Evolutionary conservation across 2,329 filamentous ascomycete genomes (phyloP).

Genomic region (Hypocreales sp.): DNA sequence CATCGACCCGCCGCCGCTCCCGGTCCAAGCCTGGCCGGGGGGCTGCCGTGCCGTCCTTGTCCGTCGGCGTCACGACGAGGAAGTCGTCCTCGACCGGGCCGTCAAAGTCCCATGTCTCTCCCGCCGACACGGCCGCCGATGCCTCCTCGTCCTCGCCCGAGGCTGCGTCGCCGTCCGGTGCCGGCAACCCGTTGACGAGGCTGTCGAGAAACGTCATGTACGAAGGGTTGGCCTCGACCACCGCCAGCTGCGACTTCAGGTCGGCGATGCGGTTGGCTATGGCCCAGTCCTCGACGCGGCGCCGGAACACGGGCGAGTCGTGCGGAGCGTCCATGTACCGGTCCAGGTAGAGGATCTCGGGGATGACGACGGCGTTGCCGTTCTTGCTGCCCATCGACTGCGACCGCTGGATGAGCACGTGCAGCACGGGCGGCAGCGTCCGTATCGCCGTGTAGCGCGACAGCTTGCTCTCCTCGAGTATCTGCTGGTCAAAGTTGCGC

Average conservation of each 20-base stretch:
- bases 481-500: constrained; percentile 67
- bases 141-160: constrained; percentile 1
- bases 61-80: constrained; percentile 11
- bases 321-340: constrained; percentile 62
- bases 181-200: constrained; percentile 11
- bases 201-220: constrained; percentile 14
- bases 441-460: constrained; percentile 57
- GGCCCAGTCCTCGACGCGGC: constrained; percentile 58
- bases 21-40: background rate
- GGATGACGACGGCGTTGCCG: constrained; percentile 61
- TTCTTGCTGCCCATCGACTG: constrained; percentile 63
- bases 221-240: constrained; percentile 10
- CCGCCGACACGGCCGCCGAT: constrained; percentile 1
- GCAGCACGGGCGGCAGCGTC: constrained; percentile 68
- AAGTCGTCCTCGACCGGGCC: constrained; percentile 21
- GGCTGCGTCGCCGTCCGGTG: background rate
- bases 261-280: constrained; percentile 48
- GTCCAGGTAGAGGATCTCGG: constrained; percentile 72
- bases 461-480: constrained; percentile 48
- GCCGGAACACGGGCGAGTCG: constrained; percentile 43
- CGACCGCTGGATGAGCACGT: constrained; percentile 77
- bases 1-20: constrained; percentile 6
- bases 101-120: constrained; percentile 22
- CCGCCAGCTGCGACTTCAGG: constrained; percentile 26
- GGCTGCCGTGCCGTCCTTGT: background rate